Evolutionary conservation across 1,284 basidiomycete species (phyloP).

Genomic region (Pseudozyma pruni): DNA sequence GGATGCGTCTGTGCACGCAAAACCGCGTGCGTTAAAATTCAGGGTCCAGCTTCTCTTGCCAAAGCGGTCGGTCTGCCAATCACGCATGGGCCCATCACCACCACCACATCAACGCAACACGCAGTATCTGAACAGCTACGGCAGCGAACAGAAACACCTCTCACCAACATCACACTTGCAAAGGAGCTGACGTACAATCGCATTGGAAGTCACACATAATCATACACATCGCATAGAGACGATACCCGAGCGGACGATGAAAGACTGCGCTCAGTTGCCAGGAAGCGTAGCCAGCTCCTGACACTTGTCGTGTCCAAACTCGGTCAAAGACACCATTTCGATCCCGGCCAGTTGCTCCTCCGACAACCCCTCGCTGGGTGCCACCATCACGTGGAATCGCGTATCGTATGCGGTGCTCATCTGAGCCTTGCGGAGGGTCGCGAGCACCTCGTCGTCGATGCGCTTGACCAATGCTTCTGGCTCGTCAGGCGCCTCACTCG

Average conservation of each 20-base stretch:
- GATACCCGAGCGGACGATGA: too few species aligned
- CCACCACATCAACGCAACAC: neutral
- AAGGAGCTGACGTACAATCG: neutral
- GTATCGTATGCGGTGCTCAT: constrained; percentile 2
- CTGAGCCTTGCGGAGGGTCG: constrained; percentile 25
- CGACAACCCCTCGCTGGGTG: neutral
- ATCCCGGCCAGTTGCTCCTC: constrained; percentile 29
- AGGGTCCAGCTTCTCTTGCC: constrained; percentile 6
- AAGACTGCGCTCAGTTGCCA: constrained; percentile 27
- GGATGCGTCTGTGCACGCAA: constrained; percentile 9
- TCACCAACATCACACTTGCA: too few species aligned
- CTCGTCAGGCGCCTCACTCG: constrained; percentile 27
- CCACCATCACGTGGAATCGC: constrained; percentile 36
- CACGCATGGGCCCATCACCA: neutral
- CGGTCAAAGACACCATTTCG: constrained; percentile 13
- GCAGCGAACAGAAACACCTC: too few species aligned
- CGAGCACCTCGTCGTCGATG: constrained; percentile 35
- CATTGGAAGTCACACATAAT: constrained; percentile 2
- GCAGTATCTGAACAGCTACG: too few species aligned
- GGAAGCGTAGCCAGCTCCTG: constrained; percentile 16
- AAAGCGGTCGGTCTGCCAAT: neutral
- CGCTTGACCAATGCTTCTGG: constrained; percentile 26
- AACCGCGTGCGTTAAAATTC: constrained; percentile 5
- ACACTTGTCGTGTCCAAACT: constrained; percentile 12
- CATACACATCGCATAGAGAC: neutral